A percentile compares a stretch with the other conserved stretches of the same genome.
phyloP scores from a whole-genome alignment of 2,329 filamentous ascomycete species.

The Hypoxylon rubiginosum region DNA sequence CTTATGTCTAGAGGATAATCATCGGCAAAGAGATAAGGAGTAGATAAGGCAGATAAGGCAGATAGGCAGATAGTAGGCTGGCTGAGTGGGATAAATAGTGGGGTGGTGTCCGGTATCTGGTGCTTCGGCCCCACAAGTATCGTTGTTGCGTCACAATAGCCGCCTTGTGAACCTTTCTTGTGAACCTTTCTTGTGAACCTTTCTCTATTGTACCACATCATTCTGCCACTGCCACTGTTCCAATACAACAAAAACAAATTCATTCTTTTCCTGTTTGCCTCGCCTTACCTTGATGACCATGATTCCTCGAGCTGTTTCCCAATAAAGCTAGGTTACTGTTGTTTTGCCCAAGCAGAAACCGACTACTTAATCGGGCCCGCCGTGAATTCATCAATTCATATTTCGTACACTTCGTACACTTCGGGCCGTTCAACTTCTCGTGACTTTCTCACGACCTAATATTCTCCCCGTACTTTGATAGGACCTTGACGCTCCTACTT shows the following conservation, averaged over 20 bases:
- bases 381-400: slow-evolving; percentile 4
- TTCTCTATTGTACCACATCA: slow-evolving; percentile 16
- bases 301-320: slow-evolving; percentile 16
- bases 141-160: slow-evolving; percentile 45
- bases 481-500: background rate
- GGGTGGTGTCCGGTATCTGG: slow-evolving; percentile 9
- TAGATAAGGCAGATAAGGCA: background rate
- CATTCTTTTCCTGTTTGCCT: slow-evolving; percentile 2
- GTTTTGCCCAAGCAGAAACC: background rate
- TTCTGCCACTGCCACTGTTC: too few species aligned
- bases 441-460: background rate
- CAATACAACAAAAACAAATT: slow-evolving; percentile 28
- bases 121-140: slow-evolving; percentile 28
- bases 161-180: slow-evolving; percentile 31
- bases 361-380: slow-evolving; percentile 9
- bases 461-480: slow-evolving; percentile 3
- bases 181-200: slow-evolving; percentile 17
- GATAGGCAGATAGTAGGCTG: background rate
- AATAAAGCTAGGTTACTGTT: slow-evolving; percentile 3
- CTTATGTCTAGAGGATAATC: slow-evolving; percentile 7
- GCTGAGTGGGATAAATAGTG: background rate
- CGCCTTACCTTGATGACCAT: slow-evolving; percentile 3
- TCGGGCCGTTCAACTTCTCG: background rate
- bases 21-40: slow-evolving; percentile 24
- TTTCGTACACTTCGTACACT: background rate